Base-by-base conservation (phyloP, 1,139 yeast genomes). In the Arxiozyma slooffiae region DNA sequence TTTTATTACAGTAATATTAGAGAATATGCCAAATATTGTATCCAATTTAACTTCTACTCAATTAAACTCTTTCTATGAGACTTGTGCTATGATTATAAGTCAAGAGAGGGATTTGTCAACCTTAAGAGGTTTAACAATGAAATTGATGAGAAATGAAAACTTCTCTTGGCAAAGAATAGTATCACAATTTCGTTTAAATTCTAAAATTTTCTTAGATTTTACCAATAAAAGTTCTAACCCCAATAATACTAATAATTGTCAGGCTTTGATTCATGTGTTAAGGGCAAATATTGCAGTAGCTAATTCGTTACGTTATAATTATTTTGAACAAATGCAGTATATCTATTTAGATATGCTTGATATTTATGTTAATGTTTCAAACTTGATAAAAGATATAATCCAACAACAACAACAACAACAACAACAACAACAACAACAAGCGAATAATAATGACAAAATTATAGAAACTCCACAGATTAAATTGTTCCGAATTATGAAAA, bases 221-320 rank as follows among this genome's bases (percentile, higher is more conserved):
- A 92, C 88, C 52, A 90, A 89, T 67, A 84, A 89, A 56, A 80
- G 14, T 14, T 30, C 36, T 30, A 6, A 30, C 36, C 6, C n/a
- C 36, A 39, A 22, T 39, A 17, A 4, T 26, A 14, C 16, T 20
- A 36, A 45, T 26, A 38, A 45, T 24, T 45, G 47, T 18, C 42
- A 45, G 24, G 18, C 23, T 20, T 38, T 92, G 60, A 94, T 95
- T 44, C 90, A 90, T 64, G 83, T 92, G 52, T 79, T 92, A 63
- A 90, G 88, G 71, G 88, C 97, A 1, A 92, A 92, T 64, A 95
- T 88, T 39, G 79, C 97, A 2, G 95, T 89, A 40, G 92, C 97
- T 70, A 77, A 83, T 41, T 84, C 96, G 0, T 75, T 92, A 64
- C 97, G 96, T 1, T 85, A 95, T 4, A 87, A 85, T 3, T 92